Evolutionary conservation across 108 stramenopile species (phyloP).

Genomic region (Pseudonitzschia pungens): DNA sequence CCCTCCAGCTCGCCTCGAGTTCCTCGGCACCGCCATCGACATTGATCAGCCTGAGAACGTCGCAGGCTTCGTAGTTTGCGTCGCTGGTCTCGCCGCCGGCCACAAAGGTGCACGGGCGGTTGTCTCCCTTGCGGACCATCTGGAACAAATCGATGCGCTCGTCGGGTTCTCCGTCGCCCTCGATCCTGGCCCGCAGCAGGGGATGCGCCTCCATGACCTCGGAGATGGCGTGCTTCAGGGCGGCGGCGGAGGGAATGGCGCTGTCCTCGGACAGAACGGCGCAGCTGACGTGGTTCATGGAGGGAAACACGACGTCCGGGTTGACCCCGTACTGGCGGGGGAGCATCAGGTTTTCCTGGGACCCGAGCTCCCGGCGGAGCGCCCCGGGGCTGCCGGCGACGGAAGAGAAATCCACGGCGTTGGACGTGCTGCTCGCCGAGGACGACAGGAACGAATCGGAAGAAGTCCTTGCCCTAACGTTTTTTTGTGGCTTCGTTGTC

Average conservation of each 20-base stretch:
- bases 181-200: constrained; percentile 53
- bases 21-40: constrained; percentile 34
- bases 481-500: background rate
- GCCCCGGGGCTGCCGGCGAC: background rate
- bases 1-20: constrained; percentile 66
- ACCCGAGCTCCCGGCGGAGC: constrained; percentile 63
- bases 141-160: constrained; percentile 80
- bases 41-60: constrained; percentile 59
- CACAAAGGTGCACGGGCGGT: constrained; percentile 76
- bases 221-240: constrained; percentile 58
- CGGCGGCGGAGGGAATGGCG: constrained; percentile 59
- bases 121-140: constrained; percentile 85
- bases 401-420: background rate
- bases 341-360: constrained; percentile 88
- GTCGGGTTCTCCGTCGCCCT: constrained; percentile 76
- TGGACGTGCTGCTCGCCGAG: background rate
- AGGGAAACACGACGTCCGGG: constrained; percentile 55
- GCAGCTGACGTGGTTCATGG: constrained; percentile 71
- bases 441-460: background rate
- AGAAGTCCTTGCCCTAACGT: background rate
- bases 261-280: constrained; percentile 39
- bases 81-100: background rate
- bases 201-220: constrained; percentile 75
- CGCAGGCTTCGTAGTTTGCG: constrained; percentile 14
- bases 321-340: constrained; percentile 77